A percentile compares a stretch with the other conserved stretches of the same genome.
phyloP scores from a whole-genome alignment of 345 rosid genomes.

The Eucalyptus tenuipes region DNA sequence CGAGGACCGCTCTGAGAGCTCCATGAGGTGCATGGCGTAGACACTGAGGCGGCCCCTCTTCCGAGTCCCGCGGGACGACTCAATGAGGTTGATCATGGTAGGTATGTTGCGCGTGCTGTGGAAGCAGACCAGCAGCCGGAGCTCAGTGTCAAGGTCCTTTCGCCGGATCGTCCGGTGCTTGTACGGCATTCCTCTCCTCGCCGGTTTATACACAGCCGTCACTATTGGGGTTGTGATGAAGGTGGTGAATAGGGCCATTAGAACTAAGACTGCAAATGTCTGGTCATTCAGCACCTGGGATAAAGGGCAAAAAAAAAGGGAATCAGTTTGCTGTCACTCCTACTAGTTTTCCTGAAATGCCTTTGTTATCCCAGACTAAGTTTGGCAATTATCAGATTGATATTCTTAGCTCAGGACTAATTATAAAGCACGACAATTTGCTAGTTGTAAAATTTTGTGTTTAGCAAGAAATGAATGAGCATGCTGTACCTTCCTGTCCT shows the following conservation, averaged over 20 bases:
- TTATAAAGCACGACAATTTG: background rate
- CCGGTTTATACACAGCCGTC: slow-evolving; percentile 46
- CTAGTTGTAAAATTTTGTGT: background rate
- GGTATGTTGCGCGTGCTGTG: slow-evolving; percentile 57
- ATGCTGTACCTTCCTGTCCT: slow-evolving; percentile 20
- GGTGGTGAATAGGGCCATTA: slow-evolving; percentile 65
- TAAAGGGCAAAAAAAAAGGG: background rate
- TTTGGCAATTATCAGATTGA: background rate
- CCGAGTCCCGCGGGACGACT: slow-evolving; percentile 52
- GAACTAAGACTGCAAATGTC: slow-evolving; percentile 44
- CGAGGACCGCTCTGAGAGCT: slow-evolving; percentile 63
- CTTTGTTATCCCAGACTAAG: background rate
- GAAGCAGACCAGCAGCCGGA: slow-evolving; percentile 49
- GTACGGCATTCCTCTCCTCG: slow-evolving; percentile 40
- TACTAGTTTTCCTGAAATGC: background rate
- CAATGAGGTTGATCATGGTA: slow-evolving; percentile 50
- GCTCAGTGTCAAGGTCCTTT: slow-evolving; percentile 39
- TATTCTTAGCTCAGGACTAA: background rate
- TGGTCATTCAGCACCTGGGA: slow-evolving; percentile 48
- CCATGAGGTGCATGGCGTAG: slow-evolving; percentile 72
- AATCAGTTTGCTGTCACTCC: background rate
- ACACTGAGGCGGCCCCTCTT: slow-evolving; percentile 40
- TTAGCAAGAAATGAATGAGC: background rate
- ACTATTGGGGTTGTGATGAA: slow-evolving; percentile 54
- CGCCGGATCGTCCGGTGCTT: slow-evolving; percentile 35